Base-by-base conservation (phyloP, 257 asterid species). In the Linderniella brevidens region DNA sequence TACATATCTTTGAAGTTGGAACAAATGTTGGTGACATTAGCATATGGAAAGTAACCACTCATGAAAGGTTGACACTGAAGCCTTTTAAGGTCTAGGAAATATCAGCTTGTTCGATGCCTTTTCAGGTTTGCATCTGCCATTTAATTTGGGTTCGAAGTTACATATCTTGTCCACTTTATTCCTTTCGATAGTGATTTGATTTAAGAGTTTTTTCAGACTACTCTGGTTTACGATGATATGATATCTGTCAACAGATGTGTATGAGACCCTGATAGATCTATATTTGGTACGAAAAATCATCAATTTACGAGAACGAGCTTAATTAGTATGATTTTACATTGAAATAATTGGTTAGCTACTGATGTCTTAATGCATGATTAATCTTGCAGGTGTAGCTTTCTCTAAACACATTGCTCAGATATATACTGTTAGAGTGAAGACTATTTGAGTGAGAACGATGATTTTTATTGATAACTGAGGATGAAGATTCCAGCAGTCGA, bases 231-330 rank as follows among this genome's bases (percentile, higher is more conserved):
- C 65, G 98, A 88, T 70, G 85, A 87, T 8, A 76, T 92, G 11
- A 69, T 79, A 58, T 76, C 94, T 47, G 98, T 88, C 41, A 88
- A 88, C 57, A 70, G 92, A 66, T 84, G 94, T 38, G 85, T 81
- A 49, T 88, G 98, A 96, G 94, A 92, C 44, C 86, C 94, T 15
- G 98, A 88, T 69, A 96, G 96, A 56, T 75, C 96, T 60, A 80
- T 85, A 63, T 83, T 88, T 57, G 98, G 97, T 87, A 78, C 32
- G n/a, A 57, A 17, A 41, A 63, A 29, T 14, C 50, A 56, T 6
- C 48, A 49, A 45, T 41, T 47, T 17, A 18, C 3, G 19, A 4
- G 19, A 11, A 44, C 10, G 9, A 1, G 14, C 18, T 46, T 9
- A 39, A 17, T 29, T 4, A 1, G 15, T 9, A 15, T 8, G 32